Evolutionary conservation across 306 rosid species (phyloP).

Genomic region (Medicago lupulina): DNA sequence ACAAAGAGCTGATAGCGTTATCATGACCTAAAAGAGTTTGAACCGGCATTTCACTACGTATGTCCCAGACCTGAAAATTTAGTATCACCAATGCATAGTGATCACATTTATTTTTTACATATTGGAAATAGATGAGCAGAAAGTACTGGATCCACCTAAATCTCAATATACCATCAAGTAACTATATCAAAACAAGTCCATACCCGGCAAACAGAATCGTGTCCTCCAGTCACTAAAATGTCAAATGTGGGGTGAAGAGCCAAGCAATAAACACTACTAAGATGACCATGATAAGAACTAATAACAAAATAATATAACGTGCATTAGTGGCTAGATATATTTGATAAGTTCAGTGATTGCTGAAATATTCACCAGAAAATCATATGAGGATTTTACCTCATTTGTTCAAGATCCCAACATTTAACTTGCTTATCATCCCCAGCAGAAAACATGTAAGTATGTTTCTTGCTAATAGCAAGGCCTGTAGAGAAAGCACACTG

Average conservation of each 20-base stretch:
- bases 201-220: constrained; percentile 99
- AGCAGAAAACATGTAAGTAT: constrained; percentile 98
- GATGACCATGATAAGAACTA: constrained; percentile 96
- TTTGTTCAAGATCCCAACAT: constrained; percentile 99
- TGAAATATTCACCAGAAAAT: constrained; percentile 36
- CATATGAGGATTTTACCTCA: constrained; percentile 58
- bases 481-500: constrained; percentile 55
- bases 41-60: constrained; percentile 89
- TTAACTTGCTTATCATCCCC: constrained; percentile 98
- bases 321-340: constrained; percentile 26
- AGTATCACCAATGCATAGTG: constrained; percentile 36
- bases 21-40: constrained; percentile 93
- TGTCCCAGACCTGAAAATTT: constrained; percentile 91
- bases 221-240: constrained; percentile 92
- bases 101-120: constrained; percentile 29
- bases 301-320: constrained; percentile 52
- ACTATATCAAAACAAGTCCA: constrained; percentile 41
- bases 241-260: constrained; percentile 97
- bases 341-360: constrained; percentile 20
- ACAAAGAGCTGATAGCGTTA: constrained; percentile 94
- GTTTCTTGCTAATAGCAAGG: constrained; percentile 87
- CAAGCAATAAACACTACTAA: constrained; percentile 98
- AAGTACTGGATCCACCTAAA: constrained; percentile 26
- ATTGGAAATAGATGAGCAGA: constrained; percentile 18
- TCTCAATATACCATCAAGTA: constrained; percentile 30